A percentile compares a stretch with the other conserved stretches of the same genome.
Conservation (phyloP, 139 green algal genomes). For the Micractinium sp. region DNA sequence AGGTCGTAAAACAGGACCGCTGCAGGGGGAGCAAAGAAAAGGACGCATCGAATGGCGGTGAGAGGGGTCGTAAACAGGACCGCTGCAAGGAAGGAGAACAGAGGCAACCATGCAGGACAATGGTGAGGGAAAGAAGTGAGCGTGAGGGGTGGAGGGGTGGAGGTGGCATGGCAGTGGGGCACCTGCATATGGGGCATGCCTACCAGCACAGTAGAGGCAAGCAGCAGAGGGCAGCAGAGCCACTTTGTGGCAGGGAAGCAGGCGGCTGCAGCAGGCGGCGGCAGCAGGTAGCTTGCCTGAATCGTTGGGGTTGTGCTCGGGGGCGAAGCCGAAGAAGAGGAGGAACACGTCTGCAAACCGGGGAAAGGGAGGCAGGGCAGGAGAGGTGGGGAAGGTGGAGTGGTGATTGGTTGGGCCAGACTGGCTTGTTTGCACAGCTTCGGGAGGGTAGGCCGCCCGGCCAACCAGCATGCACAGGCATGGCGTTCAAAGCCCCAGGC, state of each 20-base stretch:
- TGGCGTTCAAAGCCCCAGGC: too few relatives aligned
- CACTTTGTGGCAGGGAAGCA: background rate
- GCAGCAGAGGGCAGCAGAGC: background rate
- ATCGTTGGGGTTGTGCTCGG: conserved; percentile 56
- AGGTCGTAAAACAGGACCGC: conserved; percentile 26
- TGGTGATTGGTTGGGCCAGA: too few relatives aligned
- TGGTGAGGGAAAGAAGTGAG: background rate
- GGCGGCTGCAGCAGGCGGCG: background rate
- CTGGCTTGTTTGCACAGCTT: too few relatives aligned
- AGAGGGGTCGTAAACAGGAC: background rate
- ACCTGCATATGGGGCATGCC: background rate
- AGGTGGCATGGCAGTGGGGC: background rate
- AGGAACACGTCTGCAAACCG: conserved; percentile 61
- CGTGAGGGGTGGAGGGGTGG: background rate
- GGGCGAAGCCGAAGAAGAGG: conserved; percentile 78
- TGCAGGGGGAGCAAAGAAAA: background rate
- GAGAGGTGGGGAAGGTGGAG: background rate
- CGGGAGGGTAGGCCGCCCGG: too few relatives aligned
- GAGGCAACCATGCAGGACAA: background rate
- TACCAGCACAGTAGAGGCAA: background rate
- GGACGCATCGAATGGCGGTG: background rate
- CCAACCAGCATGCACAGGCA: too few relatives aligned
- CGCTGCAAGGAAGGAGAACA: too few relatives aligned
- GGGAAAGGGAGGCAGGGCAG: background rate
- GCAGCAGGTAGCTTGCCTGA: background rate